Evolutionary conservation across 2,329 filamentous ascomycete species (phyloP).

Genomic region (Xylariaceae sp.): DNA sequence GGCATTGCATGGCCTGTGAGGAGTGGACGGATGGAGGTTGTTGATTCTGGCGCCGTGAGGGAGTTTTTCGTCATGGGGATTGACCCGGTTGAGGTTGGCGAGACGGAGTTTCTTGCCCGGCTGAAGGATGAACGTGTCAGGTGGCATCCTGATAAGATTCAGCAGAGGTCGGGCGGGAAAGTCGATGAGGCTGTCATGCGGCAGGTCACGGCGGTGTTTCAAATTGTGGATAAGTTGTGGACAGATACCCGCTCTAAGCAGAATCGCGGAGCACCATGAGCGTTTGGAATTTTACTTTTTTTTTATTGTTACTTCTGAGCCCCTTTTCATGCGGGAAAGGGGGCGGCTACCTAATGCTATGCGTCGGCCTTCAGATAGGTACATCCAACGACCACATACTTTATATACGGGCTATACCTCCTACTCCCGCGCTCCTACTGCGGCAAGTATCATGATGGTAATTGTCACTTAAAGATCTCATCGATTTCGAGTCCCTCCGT

Average conservation of each 20-base stretch:
- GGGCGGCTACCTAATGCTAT: too few relatives aligned
- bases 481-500: too few relatives aligned
- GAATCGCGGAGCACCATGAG: slow-evolving; percentile 14
- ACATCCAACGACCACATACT: too few relatives aligned
- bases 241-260: slow-evolving; percentile 46
- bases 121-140: slow-evolving; percentile 82
- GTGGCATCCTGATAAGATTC: slow-evolving; percentile 98
- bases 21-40: slow-evolving; percentile 45
- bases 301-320: background rate
- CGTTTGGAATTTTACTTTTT: slow-evolving; percentile 2
- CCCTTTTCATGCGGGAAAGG: background rate
- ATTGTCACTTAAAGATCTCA: too few relatives aligned
- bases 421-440: too few relatives aligned
- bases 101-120: slow-evolving; percentile 41
- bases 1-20: slow-evolving; percentile 67
- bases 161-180: slow-evolving; percentile 73
- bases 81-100: slow-evolving; percentile 39
- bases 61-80: slow-evolving; percentile 58
- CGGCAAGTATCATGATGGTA: too few relatives aligned
- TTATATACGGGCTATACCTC: too few relatives aligned
- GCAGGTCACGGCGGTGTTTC: slow-evolving; percentile 83
- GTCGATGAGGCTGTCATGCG: slow-evolving; percentile 69
- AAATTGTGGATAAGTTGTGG: slow-evolving; percentile 81
- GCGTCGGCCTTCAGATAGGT: too few relatives aligned
- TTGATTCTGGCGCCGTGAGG: slow-evolving; percentile 23